A percentile compares a stretch with the other conserved stretches of the same genome.
These are phyloP conservation scores for Ogataea methylovora DNA, from an alignment of 805 yeast genomes.

Conservation along the genomic window DNA sequence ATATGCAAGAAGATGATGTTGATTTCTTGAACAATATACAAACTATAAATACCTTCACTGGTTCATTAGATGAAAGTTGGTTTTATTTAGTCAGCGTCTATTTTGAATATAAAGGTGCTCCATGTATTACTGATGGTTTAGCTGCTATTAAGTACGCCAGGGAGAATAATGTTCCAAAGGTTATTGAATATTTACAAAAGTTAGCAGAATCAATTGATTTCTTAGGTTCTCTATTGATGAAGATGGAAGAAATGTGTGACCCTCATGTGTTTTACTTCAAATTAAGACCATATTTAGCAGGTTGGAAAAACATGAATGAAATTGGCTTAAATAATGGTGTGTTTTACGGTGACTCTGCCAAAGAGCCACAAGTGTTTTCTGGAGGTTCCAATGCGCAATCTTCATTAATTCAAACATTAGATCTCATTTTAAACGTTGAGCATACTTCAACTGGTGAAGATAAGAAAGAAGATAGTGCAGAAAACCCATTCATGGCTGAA, in stretches of 20 bases:
- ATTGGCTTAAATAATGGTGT: slow-evolving; percentile 78
- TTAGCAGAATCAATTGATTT: slow-evolving; percentile 72
- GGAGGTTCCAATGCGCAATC: slow-evolving; percentile 97
- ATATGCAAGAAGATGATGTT: slow-evolving; percentile 6
- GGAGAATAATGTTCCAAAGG: slow-evolving; percentile 31
- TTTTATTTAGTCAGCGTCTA: slow-evolving; percentile 83
- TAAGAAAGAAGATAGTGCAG: slow-evolving; percentile 8
- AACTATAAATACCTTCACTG: slow-evolving; percentile 80
- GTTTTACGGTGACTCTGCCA: slow-evolving; percentile 63
- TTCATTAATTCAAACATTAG: slow-evolving; percentile 81
- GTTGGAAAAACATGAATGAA: slow-evolving; percentile 88
- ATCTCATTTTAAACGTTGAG: slow-evolving; percentile 64
- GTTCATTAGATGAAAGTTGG: slow-evolving; percentile 90
- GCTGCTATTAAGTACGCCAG: slow-evolving; percentile 55
- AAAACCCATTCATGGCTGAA: slow-evolving; percentile 57
- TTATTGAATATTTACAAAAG: slow-evolving; percentile 43
- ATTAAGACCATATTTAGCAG: slow-evolving; percentile 85
- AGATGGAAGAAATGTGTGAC: slow-evolving; percentile 90
- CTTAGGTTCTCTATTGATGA: slow-evolving; percentile 64
- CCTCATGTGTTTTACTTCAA: slow-evolving; percentile 87
- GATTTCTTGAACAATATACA: slow-evolving; percentile 57
- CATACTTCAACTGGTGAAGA: slow-evolving; percentile 74
- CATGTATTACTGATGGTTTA: slow-evolving; percentile 58
- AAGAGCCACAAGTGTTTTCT: slow-evolving; percentile 47
- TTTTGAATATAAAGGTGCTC: slow-evolving; percentile 78